Base-by-base conservation (phyloP, 805 yeast genomes). In the Starmerella roubikii region DNA sequence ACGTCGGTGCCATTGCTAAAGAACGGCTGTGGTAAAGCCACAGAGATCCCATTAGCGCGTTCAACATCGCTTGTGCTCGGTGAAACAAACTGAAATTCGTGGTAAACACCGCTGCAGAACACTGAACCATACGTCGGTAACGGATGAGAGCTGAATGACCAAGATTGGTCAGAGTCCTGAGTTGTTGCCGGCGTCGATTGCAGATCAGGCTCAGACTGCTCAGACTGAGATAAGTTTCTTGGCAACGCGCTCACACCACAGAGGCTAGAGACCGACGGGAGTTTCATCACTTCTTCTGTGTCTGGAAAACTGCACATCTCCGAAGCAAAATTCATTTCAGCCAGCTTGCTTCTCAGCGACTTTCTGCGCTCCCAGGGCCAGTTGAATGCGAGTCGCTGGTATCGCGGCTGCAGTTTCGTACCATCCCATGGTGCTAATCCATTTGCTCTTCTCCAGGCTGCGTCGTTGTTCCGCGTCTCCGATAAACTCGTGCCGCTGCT, bases 1-100 rank as follows among this genome's bases (percentile, higher is more conserved):
- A 69, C 59, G 48, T 82, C 86, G 1, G 56, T 50, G 0, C 62
- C 48, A 13, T 68, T 65, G 21, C 75, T 68, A 48, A 73, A 86
- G 47, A 19, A 30, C 16, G 33, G 33, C 16, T 12, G 16, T 6
- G 11, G 11, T 17, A 30, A 9, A 6, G 16, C 22, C 16, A 8
- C 67, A 12, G 72, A 57, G 12, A 43, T 35, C 13, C 54, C 54
- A 23, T 80, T 60, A 12, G 76, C 69, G 19, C 59, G 54, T 4
- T 64, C 52, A 15, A 75, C 63, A 34, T 63, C 67, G 3, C 32
- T 28, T 24, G 42, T 48, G 1, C 40, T 27, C 1, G 67, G 54
- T 8, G 51, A 34, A 6, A 29, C 31, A 4, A 29, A 6, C 20
- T 19, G 8, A 12, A 16, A 29, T 12, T 29, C 20, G 20, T 7